phyloP scores from a whole-genome alignment of 2,329 filamentous ascomycete species.

The Talaromyces sp. region DNA sequence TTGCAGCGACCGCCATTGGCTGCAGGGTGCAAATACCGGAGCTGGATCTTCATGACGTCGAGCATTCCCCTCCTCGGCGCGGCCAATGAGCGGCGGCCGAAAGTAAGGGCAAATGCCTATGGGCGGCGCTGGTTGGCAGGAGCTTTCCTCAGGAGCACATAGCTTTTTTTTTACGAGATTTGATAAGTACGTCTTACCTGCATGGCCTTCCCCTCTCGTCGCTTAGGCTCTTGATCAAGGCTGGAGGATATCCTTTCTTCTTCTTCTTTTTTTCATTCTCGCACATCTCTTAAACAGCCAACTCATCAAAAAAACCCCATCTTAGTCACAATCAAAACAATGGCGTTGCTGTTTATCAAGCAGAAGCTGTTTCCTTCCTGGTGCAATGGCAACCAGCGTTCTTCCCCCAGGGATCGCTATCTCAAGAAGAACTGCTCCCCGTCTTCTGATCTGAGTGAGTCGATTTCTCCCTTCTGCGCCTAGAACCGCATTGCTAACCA shows the following conservation, averaged over 20 bases:
- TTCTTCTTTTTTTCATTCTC: neutral
- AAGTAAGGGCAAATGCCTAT: conserved; percentile 1
- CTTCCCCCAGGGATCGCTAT: conserved; percentile 13
- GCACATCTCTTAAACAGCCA: neutral
- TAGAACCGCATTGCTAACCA: neutral
- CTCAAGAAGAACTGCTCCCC: conserved; percentile 8
- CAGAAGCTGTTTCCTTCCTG: conserved; percentile 29
- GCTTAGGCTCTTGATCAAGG: too few species aligned
- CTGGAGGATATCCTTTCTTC: neutral
- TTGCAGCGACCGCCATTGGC: neutral
- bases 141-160: neutral
- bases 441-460: conserved; percentile 13
- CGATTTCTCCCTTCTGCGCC: neutral
- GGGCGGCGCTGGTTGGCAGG: neutral
- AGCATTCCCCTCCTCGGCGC: neutral
- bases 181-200: neutral
- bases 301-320: neutral
- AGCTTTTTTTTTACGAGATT: neutral
- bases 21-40: neutral
- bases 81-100: conserved; percentile 1
- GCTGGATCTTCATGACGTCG: neutral
- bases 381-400: neutral
- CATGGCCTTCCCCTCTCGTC: too few species aligned
- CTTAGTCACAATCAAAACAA: conserved; percentile 10
- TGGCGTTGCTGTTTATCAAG: conserved; percentile 36